phyloP scores from a whole-genome alignment of 1,284 basidiomycete genomes.

The Ganoderma leucocontextum region DNA sequence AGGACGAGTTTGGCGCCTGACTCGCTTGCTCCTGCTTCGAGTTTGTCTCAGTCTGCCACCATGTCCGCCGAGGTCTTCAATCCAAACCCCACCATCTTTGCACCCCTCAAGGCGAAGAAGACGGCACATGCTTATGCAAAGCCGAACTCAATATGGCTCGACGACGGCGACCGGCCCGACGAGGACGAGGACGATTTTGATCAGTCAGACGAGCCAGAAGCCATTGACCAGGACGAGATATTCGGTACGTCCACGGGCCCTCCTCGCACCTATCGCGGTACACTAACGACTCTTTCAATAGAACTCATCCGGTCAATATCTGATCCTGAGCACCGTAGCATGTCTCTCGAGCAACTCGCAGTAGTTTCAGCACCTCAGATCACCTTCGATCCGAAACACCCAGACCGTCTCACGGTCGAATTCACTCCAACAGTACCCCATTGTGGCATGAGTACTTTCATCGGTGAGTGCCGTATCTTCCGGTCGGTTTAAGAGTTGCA shows the following conservation, averaged over 20 bases:
- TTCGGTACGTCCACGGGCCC: conserved; percentile 49
- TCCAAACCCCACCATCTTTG: conserved; percentile 48
- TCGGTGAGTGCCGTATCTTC: conserved; percentile 64
- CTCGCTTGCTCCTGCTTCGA: neutral
- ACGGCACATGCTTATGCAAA: conserved; percentile 32
- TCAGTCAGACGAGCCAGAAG: conserved; percentile 46
- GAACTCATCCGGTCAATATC: conserved; percentile 93
- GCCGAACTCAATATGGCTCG: conserved; percentile 45
- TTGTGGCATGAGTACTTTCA: conserved; percentile 97
- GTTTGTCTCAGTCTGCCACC: conserved; percentile 4
- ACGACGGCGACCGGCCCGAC: conserved; percentile 37
- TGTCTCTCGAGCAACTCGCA: conserved; percentile 94
- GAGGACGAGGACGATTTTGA: conserved; percentile 37
- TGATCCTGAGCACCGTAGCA: conserved; percentile 96
- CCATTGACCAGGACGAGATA: conserved; percentile 61
- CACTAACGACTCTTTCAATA: conserved; percentile 40
- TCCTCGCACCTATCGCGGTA: no score
- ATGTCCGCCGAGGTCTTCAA: conserved; percentile 48
- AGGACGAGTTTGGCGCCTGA: neutral
- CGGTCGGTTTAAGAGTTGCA: neutral
- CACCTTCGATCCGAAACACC: conserved; percentile 58
- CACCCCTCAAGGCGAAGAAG: conserved; percentile 39
- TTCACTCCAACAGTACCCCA: conserved; percentile 99
- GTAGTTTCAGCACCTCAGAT: conserved; percentile 95
- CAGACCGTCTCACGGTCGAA: conserved; percentile 83